A percentile compares a stretch with the other conserved stretches of the same genome.
phyloP scores from a whole-genome alignment of 306 rosid genomes.

The Delonix regia region DNA sequence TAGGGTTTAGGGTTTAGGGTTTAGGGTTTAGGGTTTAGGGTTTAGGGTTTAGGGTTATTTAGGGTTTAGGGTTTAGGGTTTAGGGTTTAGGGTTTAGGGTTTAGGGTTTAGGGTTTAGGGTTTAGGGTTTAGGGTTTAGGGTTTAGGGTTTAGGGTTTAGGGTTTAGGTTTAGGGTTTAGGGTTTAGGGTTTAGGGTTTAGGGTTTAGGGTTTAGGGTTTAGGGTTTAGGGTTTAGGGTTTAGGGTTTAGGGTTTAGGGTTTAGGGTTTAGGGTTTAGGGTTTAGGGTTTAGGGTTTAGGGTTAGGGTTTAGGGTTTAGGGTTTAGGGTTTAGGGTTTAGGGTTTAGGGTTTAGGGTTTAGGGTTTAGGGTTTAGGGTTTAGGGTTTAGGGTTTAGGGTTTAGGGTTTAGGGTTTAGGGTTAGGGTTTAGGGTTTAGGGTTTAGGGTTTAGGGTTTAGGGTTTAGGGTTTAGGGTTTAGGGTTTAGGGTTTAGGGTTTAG shows the following conservation, averaged over 20 bases:
- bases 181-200: too few relatives aligned
- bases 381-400: neutral
- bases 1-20: too few relatives aligned
- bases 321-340: neutral
- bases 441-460: neutral
- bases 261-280: neutral
- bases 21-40: too few relatives aligned
- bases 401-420: neutral
- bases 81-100: too few relatives aligned
- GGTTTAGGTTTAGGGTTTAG: too few relatives aligned
- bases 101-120: too few relatives aligned
- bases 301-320: neutral
- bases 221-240: neutral
- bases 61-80: too few relatives aligned
- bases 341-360: neutral
- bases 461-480: neutral
- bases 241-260: neutral
- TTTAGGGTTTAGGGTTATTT: too few relatives aligned
- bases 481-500: neutral
- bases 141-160: too few relatives aligned
- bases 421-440: neutral
- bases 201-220: neutral
- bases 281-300: neutral
- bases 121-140: too few relatives aligned
- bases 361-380: neutral